A percentile compares a stretch with the other conserved stretches of the same genome.
phyloP scores from a whole-genome alignment of 2,329 filamentous ascomycete species.

The Penicillium oxalicum region DNA sequence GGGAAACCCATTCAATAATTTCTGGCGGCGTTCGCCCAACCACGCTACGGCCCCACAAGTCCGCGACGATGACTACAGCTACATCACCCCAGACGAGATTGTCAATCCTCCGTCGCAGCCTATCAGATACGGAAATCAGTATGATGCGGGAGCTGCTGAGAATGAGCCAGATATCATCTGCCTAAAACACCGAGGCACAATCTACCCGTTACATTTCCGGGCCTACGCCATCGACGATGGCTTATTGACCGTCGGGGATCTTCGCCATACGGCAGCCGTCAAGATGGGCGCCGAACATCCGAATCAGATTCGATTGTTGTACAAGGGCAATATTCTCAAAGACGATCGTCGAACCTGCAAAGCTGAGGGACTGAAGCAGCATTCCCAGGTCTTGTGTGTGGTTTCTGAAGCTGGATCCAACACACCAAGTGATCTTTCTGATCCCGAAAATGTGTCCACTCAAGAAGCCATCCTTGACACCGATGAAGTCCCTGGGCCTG shows the following conservation, averaged over 20 bases:
- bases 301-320: slow-evolving; percentile 39
- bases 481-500: slow-evolving; percentile 15
- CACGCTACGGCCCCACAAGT: slow-evolving; percentile 31
- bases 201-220: slow-evolving; percentile 41
- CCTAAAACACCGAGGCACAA: slow-evolving; percentile 38
- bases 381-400: slow-evolving; percentile 44
- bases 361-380: slow-evolving; percentile 43
- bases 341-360: slow-evolving; percentile 37
- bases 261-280: slow-evolving; percentile 37
- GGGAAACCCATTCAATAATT: slow-evolving; percentile 27
- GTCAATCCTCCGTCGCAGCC: slow-evolving; percentile 20
- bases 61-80: slow-evolving; percentile 35
- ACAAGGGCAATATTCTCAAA: slow-evolving; percentile 43
- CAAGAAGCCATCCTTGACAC: slow-evolving; percentile 10
- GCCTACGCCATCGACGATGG: slow-evolving; percentile 46
- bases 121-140: slow-evolving; percentile 8
- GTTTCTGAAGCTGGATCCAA: slow-evolving; percentile 36
- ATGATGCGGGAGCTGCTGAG: slow-evolving; percentile 21
- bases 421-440: slow-evolving; percentile 29
- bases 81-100: slow-evolving; percentile 35
- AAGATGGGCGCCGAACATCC: slow-evolving; percentile 32
- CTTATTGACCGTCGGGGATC: slow-evolving; percentile 36
- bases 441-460: slow-evolving; percentile 19
- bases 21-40: slow-evolving; percentile 30
- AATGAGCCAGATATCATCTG: slow-evolving; percentile 40